Percentiles rank a stretch among this genome's conserved stretches.
Conservation (phyloP, 116 monocot species). For the Dioscorea cayenensis region DNA sequence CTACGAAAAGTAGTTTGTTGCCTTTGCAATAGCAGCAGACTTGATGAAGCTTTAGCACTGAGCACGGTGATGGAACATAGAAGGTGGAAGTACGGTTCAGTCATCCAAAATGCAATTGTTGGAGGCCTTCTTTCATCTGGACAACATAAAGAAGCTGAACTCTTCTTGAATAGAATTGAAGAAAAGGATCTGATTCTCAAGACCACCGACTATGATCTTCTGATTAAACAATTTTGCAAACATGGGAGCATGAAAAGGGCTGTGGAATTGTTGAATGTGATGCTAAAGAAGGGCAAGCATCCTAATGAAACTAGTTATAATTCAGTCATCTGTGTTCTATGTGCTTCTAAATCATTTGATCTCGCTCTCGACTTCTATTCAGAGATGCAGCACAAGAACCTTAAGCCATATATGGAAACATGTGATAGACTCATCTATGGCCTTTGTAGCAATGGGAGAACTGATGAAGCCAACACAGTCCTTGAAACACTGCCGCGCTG, state of each 20-base stretch:
- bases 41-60: conserved; percentile 56
- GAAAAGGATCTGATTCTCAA: conserved; percentile 22
- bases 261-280: conserved; percentile 56
- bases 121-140: conserved; percentile 33
- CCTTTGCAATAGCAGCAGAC: conserved; percentile 33
- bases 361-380: conserved; percentile 69
- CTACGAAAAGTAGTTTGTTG: conserved; percentile 46
- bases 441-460: conserved; percentile 51
- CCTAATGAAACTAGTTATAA: conserved; percentile 73
- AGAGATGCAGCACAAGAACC: conserved; percentile 62
- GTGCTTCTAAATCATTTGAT: conserved; percentile 41
- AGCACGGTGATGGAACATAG: conserved; percentile 40
- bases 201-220: conserved; percentile 32
- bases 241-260: conserved; percentile 42
- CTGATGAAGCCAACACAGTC: conserved; percentile 47
- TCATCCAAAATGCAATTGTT: conserved; percentile 37
- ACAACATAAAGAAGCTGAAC: conserved; percentile 46
- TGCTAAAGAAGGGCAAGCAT: conserved; percentile 63
- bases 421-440: conserved; percentile 39
- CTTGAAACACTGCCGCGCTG: conserved; percentile 39
- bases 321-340: conserved; percentile 42
- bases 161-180: conserved; percentile 27
- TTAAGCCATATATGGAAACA: conserved; percentile 31
- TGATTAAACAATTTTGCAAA: conserved; percentile 53
- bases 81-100: conserved; percentile 48